Evolutionary conservation across 495 filamentous ascomycete species (phyloP).

Genomic region (Daldinia caldariorum): DNA sequence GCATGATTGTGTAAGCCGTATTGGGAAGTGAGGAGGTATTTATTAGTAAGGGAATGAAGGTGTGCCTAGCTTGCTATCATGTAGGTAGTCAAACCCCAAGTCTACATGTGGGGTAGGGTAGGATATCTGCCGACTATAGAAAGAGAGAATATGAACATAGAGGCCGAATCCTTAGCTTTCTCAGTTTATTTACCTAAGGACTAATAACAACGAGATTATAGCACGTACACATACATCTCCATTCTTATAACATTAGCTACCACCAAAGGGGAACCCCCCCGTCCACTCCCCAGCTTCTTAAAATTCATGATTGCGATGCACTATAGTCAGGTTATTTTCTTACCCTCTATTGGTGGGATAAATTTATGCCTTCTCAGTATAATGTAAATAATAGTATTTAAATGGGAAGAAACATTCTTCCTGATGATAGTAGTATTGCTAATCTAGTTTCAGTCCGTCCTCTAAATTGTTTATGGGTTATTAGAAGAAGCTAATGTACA

Average conservation of each 20-base stretch:
- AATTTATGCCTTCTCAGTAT: no score
- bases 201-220: not conserved
- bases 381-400: no score
- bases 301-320: no score
- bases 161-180: no score
- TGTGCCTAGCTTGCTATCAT: not conserved
- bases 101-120: constrained; percentile 20
- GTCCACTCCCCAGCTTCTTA: not conserved
- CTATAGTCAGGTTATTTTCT: no score
- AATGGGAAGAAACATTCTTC: no score
- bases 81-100: constrained; percentile 24
- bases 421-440: no score
- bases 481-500: not conserved
- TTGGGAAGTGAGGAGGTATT: constrained; percentile 3
- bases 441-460: no score
- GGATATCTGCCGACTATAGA: constrained; percentile 1
- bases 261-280: not conserved
- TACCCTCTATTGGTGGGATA: no score
- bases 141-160: no score
- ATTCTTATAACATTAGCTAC: not conserved
- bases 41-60: constrained; percentile 26
- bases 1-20: constrained; percentile 2
- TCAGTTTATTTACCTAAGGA: not conserved
- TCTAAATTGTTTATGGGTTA: not conserved
- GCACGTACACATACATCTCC: not conserved